Conservation (phyloP, 306 rosid genomes). For the Prunus campanulata region DNA sequence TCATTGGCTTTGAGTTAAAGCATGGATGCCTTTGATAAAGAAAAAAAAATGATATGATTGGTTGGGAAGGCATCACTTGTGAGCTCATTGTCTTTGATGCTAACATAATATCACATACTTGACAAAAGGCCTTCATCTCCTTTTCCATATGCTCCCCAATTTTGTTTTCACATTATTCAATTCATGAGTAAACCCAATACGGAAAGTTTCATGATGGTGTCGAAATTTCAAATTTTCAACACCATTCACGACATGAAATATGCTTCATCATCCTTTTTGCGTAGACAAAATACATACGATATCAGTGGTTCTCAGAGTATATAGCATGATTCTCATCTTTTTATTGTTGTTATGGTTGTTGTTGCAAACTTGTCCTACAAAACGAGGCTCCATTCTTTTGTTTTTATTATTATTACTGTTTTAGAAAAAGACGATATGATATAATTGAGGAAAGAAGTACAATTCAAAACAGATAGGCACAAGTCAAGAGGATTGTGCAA, state of each 20-base stretch:
- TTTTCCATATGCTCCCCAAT: neutral
- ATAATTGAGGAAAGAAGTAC: too few relatives aligned
- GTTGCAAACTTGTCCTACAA: too few relatives aligned
- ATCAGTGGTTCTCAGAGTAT: too few relatives aligned
- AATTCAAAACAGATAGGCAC: too few relatives aligned
- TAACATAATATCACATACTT: conserved; percentile 1
- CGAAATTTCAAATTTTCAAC: neutral
- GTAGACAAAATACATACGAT: too few relatives aligned
- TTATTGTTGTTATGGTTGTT: too few relatives aligned
- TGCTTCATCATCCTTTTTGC: neutral
- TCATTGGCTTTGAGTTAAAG: conserved; percentile 29
- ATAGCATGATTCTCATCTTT: too few relatives aligned
- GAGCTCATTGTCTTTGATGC: conserved; percentile 5
- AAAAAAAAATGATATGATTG: conserved; percentile 9
- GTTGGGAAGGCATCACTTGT: conserved; percentile 16
- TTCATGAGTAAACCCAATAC: conserved; percentile 25
- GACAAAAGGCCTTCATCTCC: neutral
- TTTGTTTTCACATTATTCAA: conserved; percentile 24
- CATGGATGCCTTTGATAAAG: conserved; percentile 19
- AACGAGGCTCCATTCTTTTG: too few relatives aligned
- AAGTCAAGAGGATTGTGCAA: too few relatives aligned
- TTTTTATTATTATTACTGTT: too few relatives aligned
- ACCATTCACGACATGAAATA: neutral
- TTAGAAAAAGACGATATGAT: too few relatives aligned
- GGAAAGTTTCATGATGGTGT: conserved; percentile 12